These are phyloP conservation scores for Paradendryphiella salina DNA, from an alignment of 2,329 filamentous ascomycete species.

Conservation along the genomic window DNA sequence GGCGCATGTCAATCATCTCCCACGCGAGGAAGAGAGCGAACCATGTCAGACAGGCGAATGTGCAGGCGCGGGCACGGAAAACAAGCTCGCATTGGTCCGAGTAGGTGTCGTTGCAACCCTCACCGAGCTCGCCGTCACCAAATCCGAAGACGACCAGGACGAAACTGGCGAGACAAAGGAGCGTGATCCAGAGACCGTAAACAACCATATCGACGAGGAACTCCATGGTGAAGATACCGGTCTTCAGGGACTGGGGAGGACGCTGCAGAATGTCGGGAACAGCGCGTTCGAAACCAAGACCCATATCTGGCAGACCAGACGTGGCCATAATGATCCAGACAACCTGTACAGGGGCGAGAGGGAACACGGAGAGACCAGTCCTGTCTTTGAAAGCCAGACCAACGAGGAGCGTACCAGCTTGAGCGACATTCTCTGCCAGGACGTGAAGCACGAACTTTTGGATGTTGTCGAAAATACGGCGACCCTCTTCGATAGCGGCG, in stretches of 20 bases:
- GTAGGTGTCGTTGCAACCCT: constrained; percentile 44
- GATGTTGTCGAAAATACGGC: constrained; percentile 53
- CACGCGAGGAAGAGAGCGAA: constrained; percentile 76
- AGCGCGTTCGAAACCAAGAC: constrained; percentile 42
- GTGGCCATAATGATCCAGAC: constrained; percentile 49
- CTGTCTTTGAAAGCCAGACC: constrained; percentile 43
- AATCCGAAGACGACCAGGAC: constrained; percentile 42
- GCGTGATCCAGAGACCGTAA: constrained; percentile 42
- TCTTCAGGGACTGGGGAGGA: constrained; percentile 22
- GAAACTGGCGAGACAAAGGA: constrained; percentile 41
- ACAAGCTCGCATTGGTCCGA: constrained; percentile 40
- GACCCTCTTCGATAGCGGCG: constrained; percentile 52
- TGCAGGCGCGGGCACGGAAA: constrained; percentile 66
- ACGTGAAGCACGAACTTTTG: constrained; percentile 48
- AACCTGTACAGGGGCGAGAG: constrained; percentile 44
- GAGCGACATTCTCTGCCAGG: constrained; percentile 41
- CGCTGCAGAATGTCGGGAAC: constrained; percentile 39
- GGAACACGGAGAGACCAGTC: constrained; percentile 42
- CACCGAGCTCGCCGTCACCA: constrained; percentile 39
- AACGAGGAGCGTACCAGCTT: constrained; percentile 42
- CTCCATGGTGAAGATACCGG: constrained; percentile 43
- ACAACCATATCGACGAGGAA: constrained; percentile 44
- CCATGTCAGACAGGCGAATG: constrained; percentile 75
- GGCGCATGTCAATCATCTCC: constrained; percentile 74
- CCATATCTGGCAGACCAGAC: constrained; percentile 43